A percentile compares a stretch with the other conserved stretches of the same genome.
Evolutionary conservation across 306 rosid genomes (phyloP).

Genomic region (Argentina anserina): DNA sequence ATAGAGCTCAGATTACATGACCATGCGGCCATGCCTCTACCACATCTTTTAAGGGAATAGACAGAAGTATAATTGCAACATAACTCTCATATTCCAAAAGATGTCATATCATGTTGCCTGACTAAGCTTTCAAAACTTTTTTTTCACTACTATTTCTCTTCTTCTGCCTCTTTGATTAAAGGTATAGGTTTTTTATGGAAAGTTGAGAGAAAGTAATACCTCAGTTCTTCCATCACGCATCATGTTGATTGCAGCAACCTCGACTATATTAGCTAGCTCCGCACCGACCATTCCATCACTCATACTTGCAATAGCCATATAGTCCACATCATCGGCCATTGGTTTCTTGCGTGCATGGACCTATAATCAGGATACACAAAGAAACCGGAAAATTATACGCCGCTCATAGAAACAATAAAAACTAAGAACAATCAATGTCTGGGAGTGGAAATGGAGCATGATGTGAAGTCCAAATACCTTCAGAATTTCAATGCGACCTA

Average conservation of each 20-base stretch:
- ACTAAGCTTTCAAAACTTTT: neutral
- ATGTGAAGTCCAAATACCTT: slow-evolving; percentile 43
- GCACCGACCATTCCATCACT: slow-evolving; percentile 99
- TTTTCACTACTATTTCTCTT: neutral
- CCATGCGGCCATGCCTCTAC: neutral
- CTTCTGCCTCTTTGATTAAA: neutral
- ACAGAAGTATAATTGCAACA: neutral
- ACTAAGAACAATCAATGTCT: slow-evolving; percentile 12
- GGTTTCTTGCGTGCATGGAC: slow-evolving; percentile 98
- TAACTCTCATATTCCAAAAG: neutral
- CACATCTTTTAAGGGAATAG: neutral
- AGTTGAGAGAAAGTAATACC: slow-evolving; percentile 37
- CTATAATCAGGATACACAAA: slow-evolving; percentile 37
- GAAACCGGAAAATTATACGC: slow-evolving; percentile 17
- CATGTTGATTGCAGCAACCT: slow-evolving; percentile 98
- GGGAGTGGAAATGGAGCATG: neutral
- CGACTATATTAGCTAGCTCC: slow-evolving; percentile 91
- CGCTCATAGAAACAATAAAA: slow-evolving; percentile 14
- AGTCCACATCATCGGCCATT: slow-evolving; percentile 91
- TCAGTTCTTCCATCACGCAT: slow-evolving; percentile 88
- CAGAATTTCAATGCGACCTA: slow-evolving; percentile 88
- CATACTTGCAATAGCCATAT: slow-evolving; percentile 85
- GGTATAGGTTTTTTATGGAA: neutral
- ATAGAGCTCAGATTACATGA: neutral
- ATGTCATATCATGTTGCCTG: neutral